Evolutionary conservation across 371 early-diverging fungal species (phyloP), one percentile per base, ranked within the genome.

Genomic region (Rhizomucor miehei): DNA sequence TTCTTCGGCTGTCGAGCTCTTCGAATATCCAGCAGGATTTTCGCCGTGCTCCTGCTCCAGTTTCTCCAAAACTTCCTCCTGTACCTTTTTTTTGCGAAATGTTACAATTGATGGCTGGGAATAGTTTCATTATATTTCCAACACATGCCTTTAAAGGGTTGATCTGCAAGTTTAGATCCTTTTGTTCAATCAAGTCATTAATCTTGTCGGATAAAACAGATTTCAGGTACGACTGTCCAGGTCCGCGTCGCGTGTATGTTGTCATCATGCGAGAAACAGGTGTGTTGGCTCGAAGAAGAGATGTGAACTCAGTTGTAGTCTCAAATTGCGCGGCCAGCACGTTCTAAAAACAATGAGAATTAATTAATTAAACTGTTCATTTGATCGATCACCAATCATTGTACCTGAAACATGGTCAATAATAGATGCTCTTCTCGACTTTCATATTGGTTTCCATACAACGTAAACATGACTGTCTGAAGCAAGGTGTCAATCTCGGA

Each of bases 191-290:
- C 12, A 73, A 40, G 44, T 75, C 73, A 56, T 89, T 88, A 56
- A 97, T 92, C 46, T 86, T 80, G 48, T 88, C 84, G 1, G 94
- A 88, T 39, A 97, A 74, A 10, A 94, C 89, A 8, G 84, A 84
- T 69, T 94, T 95, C 45, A 95, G 73, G 57, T 97, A 97, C 10
- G 90, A 84, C 75, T 94, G 95, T 44, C 96, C 96, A 19, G 93
- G 93, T 4, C 95, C 93, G 48, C 97, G 88, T 34, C 95, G 76
- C 5, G 95, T 94, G 65, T 95, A 97, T 2, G 95, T 93, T 29
- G 93, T 95, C 90, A 97, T 90, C 93, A 95, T 93, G 24, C 96
- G 86, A 3, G 95, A 94, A 4, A 93, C 93, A 1, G 97, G 95
- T 6, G 95, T 95, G 67, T 97, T 97, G 44, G 95, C 94, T 21